A percentile compares a stretch with the other conserved stretches of the same genome.
These are phyloP conservation scores for Basidiobolus meristosporus DNA, from an alignment of 371 early-diverging fungal species.

Conservation along the genomic window DNA sequence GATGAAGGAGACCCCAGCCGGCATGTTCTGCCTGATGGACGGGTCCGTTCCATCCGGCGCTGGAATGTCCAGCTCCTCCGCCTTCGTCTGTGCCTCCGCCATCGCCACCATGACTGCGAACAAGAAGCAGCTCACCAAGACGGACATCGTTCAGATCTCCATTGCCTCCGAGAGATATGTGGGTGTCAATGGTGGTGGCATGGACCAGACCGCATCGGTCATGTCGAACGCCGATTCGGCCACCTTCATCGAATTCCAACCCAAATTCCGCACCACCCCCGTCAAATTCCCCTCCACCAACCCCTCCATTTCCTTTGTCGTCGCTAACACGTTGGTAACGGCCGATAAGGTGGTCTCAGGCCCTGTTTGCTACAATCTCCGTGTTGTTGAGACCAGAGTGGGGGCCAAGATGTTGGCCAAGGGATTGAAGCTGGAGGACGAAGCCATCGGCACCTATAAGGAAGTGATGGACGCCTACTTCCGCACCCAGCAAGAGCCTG, in stretches of 20 bases:
- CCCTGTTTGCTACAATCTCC: slow-evolving; percentile 76
- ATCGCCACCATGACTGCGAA: slow-evolving; percentile 45
- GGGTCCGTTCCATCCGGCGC: no score
- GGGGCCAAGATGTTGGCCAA: slow-evolving; percentile 51
- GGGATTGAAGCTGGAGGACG: slow-evolving; percentile 22
- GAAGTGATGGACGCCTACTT: no score
- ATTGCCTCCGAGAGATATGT: no score
- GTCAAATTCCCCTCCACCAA: slow-evolving; percentile 37
- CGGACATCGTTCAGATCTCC: slow-evolving; percentile 35
- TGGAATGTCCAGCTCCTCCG: slow-evolving; percentile 72
- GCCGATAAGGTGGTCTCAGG: slow-evolving; percentile 81
- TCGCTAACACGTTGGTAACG: slow-evolving; percentile 75
- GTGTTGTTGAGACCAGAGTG: slow-evolving; percentile 81
- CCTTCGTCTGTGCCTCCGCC: slow-evolving; percentile 62
- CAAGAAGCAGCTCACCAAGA: slow-evolving; percentile 7
- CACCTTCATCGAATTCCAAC: slow-evolving; percentile 70
- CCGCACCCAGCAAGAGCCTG: no score
- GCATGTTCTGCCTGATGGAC: no score
- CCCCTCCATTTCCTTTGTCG: slow-evolving; percentile 57
- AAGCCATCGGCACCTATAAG: no score
- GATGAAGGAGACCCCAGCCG: no score
- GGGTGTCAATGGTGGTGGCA: no score
- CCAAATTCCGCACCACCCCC: slow-evolving; percentile 38
- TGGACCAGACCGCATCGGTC: slow-evolving; percentile 84
- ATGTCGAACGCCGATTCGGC: slow-evolving; percentile 51